phyloP scores from a whole-genome alignment of 352 stramenopile species.

The Pythium oligandrum region DNA sequence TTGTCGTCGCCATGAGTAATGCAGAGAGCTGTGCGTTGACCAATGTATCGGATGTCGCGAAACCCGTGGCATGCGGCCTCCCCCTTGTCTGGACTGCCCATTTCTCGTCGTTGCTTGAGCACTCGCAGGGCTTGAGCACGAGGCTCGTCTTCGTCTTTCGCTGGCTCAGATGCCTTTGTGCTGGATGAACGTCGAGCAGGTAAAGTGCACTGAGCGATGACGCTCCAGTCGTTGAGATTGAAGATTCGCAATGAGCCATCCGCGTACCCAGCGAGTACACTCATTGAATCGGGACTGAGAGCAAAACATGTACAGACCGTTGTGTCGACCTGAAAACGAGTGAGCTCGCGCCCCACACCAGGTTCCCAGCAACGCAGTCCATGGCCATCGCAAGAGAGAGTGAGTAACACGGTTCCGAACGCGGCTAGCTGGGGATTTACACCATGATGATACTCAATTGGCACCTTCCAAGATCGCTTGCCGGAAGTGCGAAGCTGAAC shows the following conservation, averaged over 20 bases:
- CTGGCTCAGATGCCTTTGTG: not conserved
- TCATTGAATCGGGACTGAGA: constrained; percentile 14
- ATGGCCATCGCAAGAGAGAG: constrained; percentile 13
- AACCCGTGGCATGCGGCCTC: too few species aligned
- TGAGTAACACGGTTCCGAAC: constrained; percentile 30
- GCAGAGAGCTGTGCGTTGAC: too few species aligned
- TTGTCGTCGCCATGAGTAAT: too few species aligned
- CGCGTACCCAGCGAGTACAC: constrained; percentile 38
- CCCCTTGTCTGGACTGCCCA: too few species aligned
- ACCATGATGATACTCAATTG: not conserved
- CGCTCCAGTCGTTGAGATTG: constrained; percentile 34
- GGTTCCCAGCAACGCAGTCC: constrained; percentile 42
- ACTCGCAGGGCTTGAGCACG: constrained; percentile 4
- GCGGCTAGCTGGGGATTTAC: constrained; percentile 13
- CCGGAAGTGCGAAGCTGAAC: constrained; percentile 27
- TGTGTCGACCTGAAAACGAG: constrained; percentile 25
- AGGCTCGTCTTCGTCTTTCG: too few species aligned
- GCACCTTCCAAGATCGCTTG: constrained; percentile 9
- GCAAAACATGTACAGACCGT: constrained; percentile 31
- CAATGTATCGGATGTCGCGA: too few species aligned
- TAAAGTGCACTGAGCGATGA: constrained; percentile 40
- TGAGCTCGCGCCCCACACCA: constrained; percentile 30
- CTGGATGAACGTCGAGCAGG: not conserved
- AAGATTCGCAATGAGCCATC: constrained; percentile 49
- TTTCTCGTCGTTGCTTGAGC: constrained; percentile 6